A percentile compares a stretch with the other conserved stretches of the same genome.
phyloP scores from a whole-genome alignment of 768 basidiomycete species.

The Mycena capillaripes region DNA sequence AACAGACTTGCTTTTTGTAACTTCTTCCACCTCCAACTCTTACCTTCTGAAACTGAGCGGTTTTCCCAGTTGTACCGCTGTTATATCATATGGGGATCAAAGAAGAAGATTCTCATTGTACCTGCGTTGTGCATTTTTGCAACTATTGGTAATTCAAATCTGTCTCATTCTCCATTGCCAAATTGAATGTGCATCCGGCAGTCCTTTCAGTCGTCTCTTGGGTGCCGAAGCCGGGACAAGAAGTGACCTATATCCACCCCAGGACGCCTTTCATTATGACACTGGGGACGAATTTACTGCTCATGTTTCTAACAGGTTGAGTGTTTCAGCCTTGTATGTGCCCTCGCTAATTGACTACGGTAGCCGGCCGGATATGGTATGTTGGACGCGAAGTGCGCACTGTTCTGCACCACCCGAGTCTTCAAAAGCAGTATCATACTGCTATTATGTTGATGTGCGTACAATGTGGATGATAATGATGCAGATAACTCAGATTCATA shows the following conservation, averaged over 20 bases:
- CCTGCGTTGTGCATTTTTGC: neutral
- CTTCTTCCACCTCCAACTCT: neutral
- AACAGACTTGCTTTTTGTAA: constrained; percentile 14
- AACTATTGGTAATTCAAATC: constrained; percentile 5
- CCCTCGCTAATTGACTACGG: neutral
- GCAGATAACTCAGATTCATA: neutral
- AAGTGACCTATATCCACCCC: neutral
- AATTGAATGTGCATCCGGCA: neutral
- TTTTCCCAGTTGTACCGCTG: constrained; percentile 1
- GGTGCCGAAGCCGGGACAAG: neutral
- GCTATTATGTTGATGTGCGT: neutral
- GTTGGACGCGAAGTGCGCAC: neutral
- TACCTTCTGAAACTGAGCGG: neutral
- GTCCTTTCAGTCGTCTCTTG: neutral
- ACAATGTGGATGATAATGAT: neutral
- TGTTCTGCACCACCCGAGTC: neutral
- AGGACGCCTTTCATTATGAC: neutral
- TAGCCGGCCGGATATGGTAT: neutral
- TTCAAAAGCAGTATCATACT: neutral
- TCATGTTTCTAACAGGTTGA: constrained; percentile 1
- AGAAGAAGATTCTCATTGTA: constrained; percentile 1
- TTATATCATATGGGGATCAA: constrained; percentile 8
- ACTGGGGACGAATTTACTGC: neutral
- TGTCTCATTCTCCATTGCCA: neutral
- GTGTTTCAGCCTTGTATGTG: neutral